Evolutionary conservation across 2,329 filamentous ascomycete species (phyloP).

Genomic region (Periconia digitata): DNA sequence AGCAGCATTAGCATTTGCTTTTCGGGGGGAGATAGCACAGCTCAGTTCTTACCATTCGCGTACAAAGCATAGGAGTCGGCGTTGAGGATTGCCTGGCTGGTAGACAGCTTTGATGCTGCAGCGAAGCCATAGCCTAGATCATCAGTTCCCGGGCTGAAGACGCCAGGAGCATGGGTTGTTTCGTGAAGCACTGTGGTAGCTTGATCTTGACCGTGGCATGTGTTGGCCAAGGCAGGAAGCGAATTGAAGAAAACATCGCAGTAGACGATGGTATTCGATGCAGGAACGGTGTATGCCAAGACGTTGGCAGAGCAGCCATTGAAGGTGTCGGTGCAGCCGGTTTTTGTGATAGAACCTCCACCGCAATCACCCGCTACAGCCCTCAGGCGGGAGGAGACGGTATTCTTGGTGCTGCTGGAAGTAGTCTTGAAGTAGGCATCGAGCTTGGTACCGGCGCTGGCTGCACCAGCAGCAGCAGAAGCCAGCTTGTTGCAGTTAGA

Average conservation of each 20-base stretch:
- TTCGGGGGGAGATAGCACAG: not conserved
- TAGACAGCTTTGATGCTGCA: conserved; percentile 49
- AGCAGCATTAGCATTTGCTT: not conserved
- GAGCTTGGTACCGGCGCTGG: conserved; percentile 43
- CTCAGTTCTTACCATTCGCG: conserved; percentile 48
- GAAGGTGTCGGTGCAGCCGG: conserved; percentile 63
- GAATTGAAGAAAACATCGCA: conserved; percentile 62
- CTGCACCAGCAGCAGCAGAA: conserved; percentile 52
- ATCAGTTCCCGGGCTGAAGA: conserved; percentile 56
- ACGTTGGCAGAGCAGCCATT: conserved; percentile 51
- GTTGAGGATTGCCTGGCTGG: conserved; percentile 58
- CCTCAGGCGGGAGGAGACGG: conserved; percentile 28
- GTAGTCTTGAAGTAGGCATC: conserved; percentile 67
- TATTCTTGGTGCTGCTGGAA: conserved; percentile 46
- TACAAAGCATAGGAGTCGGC: conserved; percentile 64
- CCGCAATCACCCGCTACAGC: conserved; percentile 58
- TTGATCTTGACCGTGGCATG: conserved; percentile 67
- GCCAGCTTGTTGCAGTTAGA: conserved; percentile 59
- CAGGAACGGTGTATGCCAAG: conserved; percentile 64
- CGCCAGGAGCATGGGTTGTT: conserved; percentile 61
- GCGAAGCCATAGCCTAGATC: conserved; percentile 62
- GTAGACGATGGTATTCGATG: conserved; percentile 60
- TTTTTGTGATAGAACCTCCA: conserved; percentile 53
- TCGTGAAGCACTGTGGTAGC: conserved; percentile 68
- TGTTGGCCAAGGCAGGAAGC: conserved; percentile 52